Evolutionary conservation across 169 alveolate species (phyloP), one percentile per base, ranked within the genome.

Genomic region (Plasmodium sp.): DNA sequence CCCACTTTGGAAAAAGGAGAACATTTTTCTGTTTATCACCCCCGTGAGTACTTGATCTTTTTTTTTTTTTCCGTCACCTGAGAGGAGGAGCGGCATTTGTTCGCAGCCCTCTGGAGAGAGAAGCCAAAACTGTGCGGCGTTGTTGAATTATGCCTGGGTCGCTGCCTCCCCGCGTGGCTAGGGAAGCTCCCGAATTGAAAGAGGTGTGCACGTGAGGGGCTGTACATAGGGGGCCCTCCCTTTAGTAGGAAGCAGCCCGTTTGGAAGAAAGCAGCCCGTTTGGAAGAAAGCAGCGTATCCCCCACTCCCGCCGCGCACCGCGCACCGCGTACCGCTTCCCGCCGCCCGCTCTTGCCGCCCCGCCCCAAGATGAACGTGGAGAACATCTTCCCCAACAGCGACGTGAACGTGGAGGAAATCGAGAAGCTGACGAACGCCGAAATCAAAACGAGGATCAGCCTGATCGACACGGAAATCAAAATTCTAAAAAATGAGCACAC

Each of bases 381-480:
- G 58, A 82, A 82, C 33, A 54, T 92, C 1, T 82, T 81, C 74
- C 92, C 74, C 51, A 51, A 82, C 58, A 91, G 82, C 2, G 92
- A 92, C 10, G 95, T 92, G 33, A 82, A 82, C 72, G 81, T 96
- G 22, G 93, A 96, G 31, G 97, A 96, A 74, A 95, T 96, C 27
- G 91, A 92, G 34, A 93, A 48, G 33, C 73, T 96, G 80, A 91
- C 96, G 45, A 96, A 96, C 62, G 75, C 90, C 33, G 98, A 96
- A 62, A 96, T 96, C 6, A 84, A 94, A 71, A 95, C 96, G 2
- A 58, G 98, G 86, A 91, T 92, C 43, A 95, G 96, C 72, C 88
- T 96, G 96, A 96, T 96, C 33, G 99, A 98, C 95, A 93, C 98
- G 2, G 98, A 98, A 90, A 98, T 98, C 27, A 94, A 97, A 88